phyloP scores from a whole-genome alignment of 306 rosid genomes.

The Glycine tomentella region DNA sequence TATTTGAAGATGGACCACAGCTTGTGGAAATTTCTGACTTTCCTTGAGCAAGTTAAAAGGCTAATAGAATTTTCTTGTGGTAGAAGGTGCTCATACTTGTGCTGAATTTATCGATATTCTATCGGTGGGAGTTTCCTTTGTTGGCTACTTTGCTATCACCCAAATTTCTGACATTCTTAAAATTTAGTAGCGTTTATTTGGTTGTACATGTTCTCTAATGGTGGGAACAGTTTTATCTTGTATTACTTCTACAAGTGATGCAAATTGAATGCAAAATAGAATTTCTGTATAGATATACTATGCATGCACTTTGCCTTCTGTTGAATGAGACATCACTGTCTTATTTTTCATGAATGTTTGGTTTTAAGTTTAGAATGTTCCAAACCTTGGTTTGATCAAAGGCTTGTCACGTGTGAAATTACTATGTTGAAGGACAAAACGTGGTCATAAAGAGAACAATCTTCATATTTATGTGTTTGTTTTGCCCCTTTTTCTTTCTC shows the following conservation, averaged over 20 bases:
- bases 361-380: neutral
- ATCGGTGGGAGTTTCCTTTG: slow-evolving; percentile 6
- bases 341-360: neutral
- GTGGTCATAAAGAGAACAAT: neutral
- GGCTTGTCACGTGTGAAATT: neutral
- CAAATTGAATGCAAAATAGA: slow-evolving; percentile 12
- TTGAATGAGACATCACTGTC: slow-evolving; percentile 26
- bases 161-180: slow-evolving; percentile 8
- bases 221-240: slow-evolving; percentile 1
- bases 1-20: slow-evolving; percentile 23
- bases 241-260: neutral
- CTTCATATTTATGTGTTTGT: neutral
- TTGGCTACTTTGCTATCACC: neutral
- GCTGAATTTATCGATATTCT: neutral
- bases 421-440: neutral
- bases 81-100: slow-evolving; percentile 19
- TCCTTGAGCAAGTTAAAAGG: slow-evolving; percentile 21
- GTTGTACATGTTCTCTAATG: slow-evolving; percentile 6
- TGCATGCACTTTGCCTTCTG: slow-evolving; percentile 1
- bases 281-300: neutral
- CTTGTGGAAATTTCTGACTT: slow-evolving; percentile 39
- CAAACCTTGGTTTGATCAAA: neutral
- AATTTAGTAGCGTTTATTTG: neutral
- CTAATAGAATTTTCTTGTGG: slow-evolving; percentile 35
- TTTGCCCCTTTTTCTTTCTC: neutral